A percentile compares a stretch with the other conserved stretches of the same genome.
These are phyloP conservation scores for Pleodorina starrii DNA, from an alignment of 139 green algal species.

Conservation along the genomic window DNA sequence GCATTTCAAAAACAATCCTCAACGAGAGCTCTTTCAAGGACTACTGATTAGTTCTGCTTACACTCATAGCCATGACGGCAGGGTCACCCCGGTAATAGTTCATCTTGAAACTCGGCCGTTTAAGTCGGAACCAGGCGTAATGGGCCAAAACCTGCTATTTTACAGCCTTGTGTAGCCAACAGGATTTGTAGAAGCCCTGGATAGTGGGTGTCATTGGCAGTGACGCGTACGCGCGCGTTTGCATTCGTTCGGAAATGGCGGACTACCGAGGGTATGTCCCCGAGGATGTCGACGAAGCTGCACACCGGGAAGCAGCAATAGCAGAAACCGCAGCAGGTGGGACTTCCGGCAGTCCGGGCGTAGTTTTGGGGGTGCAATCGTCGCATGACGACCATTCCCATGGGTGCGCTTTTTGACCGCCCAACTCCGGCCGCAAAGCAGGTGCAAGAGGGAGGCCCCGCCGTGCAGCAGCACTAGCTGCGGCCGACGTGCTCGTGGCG, in stretches of 20 bases:
- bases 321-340: not conserved
- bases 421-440: not conserved
- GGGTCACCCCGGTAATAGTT: too few species aligned
- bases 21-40: too few species aligned
- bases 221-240: not conserved
- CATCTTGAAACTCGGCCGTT: too few species aligned
- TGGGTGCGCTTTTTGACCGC: not conserved
- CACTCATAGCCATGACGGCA: too few species aligned
- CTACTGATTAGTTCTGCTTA: too few species aligned
- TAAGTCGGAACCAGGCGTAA: too few species aligned
- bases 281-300: not conserved
- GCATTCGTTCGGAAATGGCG: conserved; percentile 17
- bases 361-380: not conserved
- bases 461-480: conserved; percentile 12
- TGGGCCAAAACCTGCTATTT: too few species aligned
- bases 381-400: not conserved
- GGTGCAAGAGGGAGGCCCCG: not conserved
- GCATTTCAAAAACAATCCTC: too few species aligned
- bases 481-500: not conserved
- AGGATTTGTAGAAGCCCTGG: too few species aligned
- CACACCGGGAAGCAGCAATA: not conserved
- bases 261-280: not conserved
- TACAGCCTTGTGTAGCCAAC: too few species aligned
- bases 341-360: not conserved
- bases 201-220: too few species aligned